These are phyloP conservation scores for Suillus hirtellus DNA, from an alignment of 768 basidiomycete genomes.

Conservation along the genomic window DNA sequence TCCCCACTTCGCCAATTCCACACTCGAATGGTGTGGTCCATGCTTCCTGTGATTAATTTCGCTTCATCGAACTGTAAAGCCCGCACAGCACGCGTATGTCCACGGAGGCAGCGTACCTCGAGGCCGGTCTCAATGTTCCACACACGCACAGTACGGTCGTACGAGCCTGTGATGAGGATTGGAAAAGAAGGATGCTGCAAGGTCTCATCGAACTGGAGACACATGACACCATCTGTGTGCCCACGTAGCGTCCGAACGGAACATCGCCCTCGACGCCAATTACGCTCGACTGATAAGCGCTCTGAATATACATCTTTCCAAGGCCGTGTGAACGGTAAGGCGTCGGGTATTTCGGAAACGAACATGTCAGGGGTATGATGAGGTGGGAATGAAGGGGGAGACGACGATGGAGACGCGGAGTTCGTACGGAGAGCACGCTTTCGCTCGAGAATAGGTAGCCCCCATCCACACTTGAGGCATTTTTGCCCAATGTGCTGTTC, in stretches of 20 bases:
- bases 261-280: constrained; percentile 94
- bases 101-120: constrained; percentile 79
- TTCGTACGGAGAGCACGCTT: constrained; percentile 48
- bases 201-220: constrained; percentile 90
- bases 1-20: constrained; percentile 95
- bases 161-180: constrained; percentile 95
- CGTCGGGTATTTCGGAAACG: constrained; percentile 33
- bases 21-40: constrained; percentile 94
- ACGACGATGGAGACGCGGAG: constrained; percentile 37
- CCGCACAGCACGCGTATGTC: constrained; percentile 90
- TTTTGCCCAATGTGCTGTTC: constrained; percentile 98
- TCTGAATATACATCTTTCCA: constrained; percentile 99
- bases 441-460: constrained; percentile 86
- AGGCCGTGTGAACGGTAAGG: constrained; percentile 66
- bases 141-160: constrained; percentile 90
- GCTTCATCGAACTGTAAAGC: constrained; percentile 94
- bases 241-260: constrained; percentile 84
- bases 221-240: constrained; percentile 96
- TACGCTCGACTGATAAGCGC: constrained; percentile 92
- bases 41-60: constrained; percentile 93
- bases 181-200: constrained; percentile 84
- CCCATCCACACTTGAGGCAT: constrained; percentile 97
- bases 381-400: constrained; percentile 16
- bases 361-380: constrained; percentile 9
- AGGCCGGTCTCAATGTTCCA: constrained; percentile 96